phyloP scores from a whole-genome alignment of 2,329 filamentous ascomycete genomes.

The Calonectria pseudoturangicola region DNA sequence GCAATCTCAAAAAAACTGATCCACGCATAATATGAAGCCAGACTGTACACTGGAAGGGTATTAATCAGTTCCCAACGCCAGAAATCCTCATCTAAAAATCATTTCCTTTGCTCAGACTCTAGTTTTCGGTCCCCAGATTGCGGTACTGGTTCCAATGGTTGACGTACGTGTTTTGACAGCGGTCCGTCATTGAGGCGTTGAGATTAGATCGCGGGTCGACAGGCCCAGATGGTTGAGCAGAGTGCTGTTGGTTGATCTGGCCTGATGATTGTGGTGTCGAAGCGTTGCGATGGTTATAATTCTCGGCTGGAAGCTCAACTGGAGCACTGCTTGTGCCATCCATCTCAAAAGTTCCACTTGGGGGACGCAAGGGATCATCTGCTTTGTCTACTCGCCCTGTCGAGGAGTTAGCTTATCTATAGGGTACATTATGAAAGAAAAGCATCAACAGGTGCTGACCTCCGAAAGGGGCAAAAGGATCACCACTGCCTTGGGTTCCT shows the following conservation, averaged over 20 bases:
- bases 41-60: constrained; percentile 50
- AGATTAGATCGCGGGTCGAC: constrained; percentile 61
- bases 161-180: constrained; percentile 57
- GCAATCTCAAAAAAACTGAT: constrained; percentile 44
- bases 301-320: constrained; percentile 59
- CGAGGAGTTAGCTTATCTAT: constrained; percentile 40
- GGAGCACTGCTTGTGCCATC: constrained; percentile 58
- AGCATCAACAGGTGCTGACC: constrained; percentile 57
- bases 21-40: constrained; percentile 44
- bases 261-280: constrained; percentile 32
- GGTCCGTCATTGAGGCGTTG: constrained; percentile 56
- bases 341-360: constrained; percentile 61
- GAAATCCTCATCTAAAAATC: constrained; percentile 48
- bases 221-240: constrained; percentile 42
- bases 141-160: constrained; percentile 63
- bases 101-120: constrained; percentile 9
- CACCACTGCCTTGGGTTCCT: constrained; percentile 52
- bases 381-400: constrained; percentile 59
- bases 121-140: constrained; percentile 42
- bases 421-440: constrained; percentile 4
- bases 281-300: constrained; percentile 30
- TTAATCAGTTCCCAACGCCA: constrained; percentile 50
- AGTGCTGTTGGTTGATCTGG: constrained; percentile 34
- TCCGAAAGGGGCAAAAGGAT: constrained; percentile 67
- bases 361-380: constrained; percentile 53